Base-by-base conservation (phyloP, 305 asterid species). In the Fraxinus platypoda region DNA sequence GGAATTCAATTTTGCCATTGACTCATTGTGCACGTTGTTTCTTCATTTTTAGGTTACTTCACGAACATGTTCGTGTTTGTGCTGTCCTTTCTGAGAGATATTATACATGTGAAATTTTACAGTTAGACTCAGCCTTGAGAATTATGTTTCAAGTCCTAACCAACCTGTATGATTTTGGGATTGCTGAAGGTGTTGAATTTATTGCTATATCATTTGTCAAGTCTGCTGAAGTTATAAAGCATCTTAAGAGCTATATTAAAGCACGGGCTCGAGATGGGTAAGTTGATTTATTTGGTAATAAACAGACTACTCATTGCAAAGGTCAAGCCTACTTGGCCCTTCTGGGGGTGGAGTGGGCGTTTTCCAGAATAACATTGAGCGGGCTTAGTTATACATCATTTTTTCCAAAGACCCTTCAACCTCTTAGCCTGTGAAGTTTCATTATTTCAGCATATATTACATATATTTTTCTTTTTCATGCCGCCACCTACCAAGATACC, bases 81-180 rank as follows among this genome's bases (percentile, higher is more conserved):
- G 81, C 74, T 28, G 37, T 28, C 19, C 8, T 68, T 25, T 66
- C 31, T 4, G 19, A 68, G 74, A 68, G 19, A 28, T 3, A 64
- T 26, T 62, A 62, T 64, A 64, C 33, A 4, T 12, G 31, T 26
- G 33, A 64, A 64, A 25, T 25, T 13, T 15, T 68, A 68, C 49
- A 64, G 71, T 37, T 75, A 81, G 68, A 84, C 88, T 83, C 62
- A 79, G 11, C 76, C 46, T 80, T 49, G 54, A 76, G 68, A 77
- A 68, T 82, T 31, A 66, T 68, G 37, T 68, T 80, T 73, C n/a
- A n/a, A n/a, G n/a, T n/a, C n/a, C n/a, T n/a, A n/a, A n/a, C n/a
- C n/a, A n/a, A n/a, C n/a, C n/a, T n/a, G n/a, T n/a, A n/a, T n/a
- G 99, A 97, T 84, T 97, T 97, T 21, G 99, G 99, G 83, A 95